Evolutionary conservation across 2,329 filamentous ascomycete species (phyloP).

Genomic region (Aplosporella prunicola): DNA sequence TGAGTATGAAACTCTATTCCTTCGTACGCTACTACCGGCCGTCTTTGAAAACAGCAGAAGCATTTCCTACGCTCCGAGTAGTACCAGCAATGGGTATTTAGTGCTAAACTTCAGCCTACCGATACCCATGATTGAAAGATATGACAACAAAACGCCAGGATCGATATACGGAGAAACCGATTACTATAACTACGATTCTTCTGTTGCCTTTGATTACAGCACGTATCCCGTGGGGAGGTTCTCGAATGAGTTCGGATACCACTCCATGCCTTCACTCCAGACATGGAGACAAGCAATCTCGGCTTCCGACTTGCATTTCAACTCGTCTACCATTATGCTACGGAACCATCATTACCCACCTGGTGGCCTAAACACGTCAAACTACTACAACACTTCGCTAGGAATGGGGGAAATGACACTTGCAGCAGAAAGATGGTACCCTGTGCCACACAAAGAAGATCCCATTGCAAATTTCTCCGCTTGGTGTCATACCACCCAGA

Average conservation of each 20-base stretch:
- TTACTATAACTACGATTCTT: constrained; percentile 50
- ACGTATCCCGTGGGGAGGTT: constrained; percentile 51
- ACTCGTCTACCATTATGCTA: constrained; percentile 45
- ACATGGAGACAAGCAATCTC: constrained; percentile 48
- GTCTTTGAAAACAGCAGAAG: constrained; percentile 50
- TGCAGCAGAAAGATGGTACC: constrained; percentile 48
- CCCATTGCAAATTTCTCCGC: constrained; percentile 49
- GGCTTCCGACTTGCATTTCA: constrained; percentile 46
- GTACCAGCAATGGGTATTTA: constrained; percentile 51
- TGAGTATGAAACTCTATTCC: constrained; percentile 51
- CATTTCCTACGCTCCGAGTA: constrained; percentile 52
- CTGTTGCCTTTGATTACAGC: constrained; percentile 44
- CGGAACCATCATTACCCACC: constrained; percentile 52
- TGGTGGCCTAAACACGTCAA: constrained; percentile 38
- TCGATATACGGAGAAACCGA: constrained; percentile 52
- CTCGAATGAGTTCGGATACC: constrained; percentile 55
- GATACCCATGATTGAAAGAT: constrained; percentile 47
- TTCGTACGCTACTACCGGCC: constrained; percentile 45
- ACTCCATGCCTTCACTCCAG: constrained; percentile 52
- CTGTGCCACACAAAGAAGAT: constrained; percentile 44
- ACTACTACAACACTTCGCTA: constrained; percentile 33
- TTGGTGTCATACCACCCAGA: constrained; percentile 53
- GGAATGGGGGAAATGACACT: constrained; percentile 51
- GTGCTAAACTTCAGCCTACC: constrained; percentile 44
- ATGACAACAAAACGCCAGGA: constrained; percentile 44